Evolutionary conservation across 2,329 filamentous ascomycete genomes (phyloP).

Genomic region (Atkinsonella texensis): DNA sequence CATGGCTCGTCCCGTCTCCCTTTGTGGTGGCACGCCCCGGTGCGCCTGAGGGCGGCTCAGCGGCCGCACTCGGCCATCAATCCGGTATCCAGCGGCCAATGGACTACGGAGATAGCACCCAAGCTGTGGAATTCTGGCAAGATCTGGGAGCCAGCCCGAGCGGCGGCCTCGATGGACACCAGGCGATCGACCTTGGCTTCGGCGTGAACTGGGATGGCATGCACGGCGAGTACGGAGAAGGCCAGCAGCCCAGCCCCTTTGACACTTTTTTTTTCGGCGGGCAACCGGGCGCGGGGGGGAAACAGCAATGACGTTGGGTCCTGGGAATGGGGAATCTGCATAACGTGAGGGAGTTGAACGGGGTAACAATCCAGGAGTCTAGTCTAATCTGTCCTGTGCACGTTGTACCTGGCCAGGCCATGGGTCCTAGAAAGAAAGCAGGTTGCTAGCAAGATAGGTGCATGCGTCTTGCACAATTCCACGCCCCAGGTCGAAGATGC

Average conservation of each 20-base stretch:
- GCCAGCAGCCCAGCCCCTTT: slow-evolving; percentile 55
- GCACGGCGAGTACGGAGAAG: slow-evolving; percentile 50
- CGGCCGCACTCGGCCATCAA: slow-evolving; percentile 21
- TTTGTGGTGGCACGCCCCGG: slow-evolving; percentile 24
- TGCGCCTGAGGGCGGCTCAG: slow-evolving; percentile 18
- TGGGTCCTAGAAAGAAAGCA: too few relatives aligned
- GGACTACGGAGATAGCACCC: slow-evolving; percentile 33
- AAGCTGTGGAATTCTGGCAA: slow-evolving; percentile 43
- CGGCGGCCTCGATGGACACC: slow-evolving; percentile 22
- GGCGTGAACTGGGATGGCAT: slow-evolving; percentile 53
- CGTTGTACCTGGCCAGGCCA: too few relatives aligned
- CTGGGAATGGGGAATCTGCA: too few relatives aligned
- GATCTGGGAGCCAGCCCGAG: slow-evolving; percentile 25
- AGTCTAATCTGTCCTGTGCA: too few relatives aligned
- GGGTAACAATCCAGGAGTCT: too few relatives aligned
- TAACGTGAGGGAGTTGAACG: too few relatives aligned
- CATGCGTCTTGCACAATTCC: too few relatives aligned
- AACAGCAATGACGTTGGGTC: slow-evolving; percentile 14
- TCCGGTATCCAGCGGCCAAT: slow-evolving; percentile 22
- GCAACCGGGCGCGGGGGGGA: slow-evolving; percentile 23
- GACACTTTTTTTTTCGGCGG: slow-evolving; percentile 63
- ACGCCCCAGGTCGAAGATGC: too few relatives aligned
- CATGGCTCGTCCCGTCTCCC: slow-evolving; percentile 33
- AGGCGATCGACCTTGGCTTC: slow-evolving; percentile 50
- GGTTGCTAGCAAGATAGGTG: too few relatives aligned